Conservation (phyloP, 2,329 filamentous ascomycete species). For the Aspergillus melleus region DNA sequence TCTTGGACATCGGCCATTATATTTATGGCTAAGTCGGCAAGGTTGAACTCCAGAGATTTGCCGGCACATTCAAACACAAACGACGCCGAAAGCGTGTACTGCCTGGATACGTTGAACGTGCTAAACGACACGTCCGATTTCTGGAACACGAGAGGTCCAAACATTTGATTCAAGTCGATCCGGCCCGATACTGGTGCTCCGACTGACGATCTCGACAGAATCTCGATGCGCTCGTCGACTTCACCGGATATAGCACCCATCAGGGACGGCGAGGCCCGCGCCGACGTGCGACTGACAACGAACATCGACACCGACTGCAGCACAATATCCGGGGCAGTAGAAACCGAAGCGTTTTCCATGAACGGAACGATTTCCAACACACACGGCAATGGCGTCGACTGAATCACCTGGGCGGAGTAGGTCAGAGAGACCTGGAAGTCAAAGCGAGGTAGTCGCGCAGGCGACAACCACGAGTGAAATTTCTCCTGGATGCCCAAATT, state of each 20-base stretch:
- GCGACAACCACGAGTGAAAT: slow-evolving; percentile 13
- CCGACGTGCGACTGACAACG: slow-evolving; percentile 9
- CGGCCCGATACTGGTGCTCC: slow-evolving; percentile 3
- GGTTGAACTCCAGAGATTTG: slow-evolving; percentile 1
- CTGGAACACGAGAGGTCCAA: slow-evolving; percentile 9
- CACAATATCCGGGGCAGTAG: background rate
- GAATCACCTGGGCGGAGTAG: slow-evolving; percentile 10
- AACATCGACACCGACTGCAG: slow-evolving; percentile 7
- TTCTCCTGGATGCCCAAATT: slow-evolving; percentile 9
- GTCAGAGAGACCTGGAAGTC: slow-evolving; percentile 11
- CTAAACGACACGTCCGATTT: slow-evolving; percentile 11
- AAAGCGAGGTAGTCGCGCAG: slow-evolving; percentile 15
- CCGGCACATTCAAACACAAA: slow-evolving; percentile 12
- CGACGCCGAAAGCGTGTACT: slow-evolving; percentile 6
- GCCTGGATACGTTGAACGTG: slow-evolving; percentile 13
- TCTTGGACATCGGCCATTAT: background rate
- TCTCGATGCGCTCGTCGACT: slow-evolving; percentile 10
- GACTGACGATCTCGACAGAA: slow-evolving; percentile 6
- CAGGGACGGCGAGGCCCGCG: slow-evolving; percentile 12
- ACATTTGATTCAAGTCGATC: slow-evolving; percentile 8
- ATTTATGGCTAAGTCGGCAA: slow-evolving; percentile 1
- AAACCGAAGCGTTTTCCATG: slow-evolving; percentile 5
- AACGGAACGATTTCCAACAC: slow-evolving; percentile 4
- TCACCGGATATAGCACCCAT: slow-evolving; percentile 13
- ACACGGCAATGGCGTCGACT: slow-evolving; percentile 9